Base-by-base conservation (phyloP, 176 grass and related monocot genomes). In the Oryza coarctata region DNA sequence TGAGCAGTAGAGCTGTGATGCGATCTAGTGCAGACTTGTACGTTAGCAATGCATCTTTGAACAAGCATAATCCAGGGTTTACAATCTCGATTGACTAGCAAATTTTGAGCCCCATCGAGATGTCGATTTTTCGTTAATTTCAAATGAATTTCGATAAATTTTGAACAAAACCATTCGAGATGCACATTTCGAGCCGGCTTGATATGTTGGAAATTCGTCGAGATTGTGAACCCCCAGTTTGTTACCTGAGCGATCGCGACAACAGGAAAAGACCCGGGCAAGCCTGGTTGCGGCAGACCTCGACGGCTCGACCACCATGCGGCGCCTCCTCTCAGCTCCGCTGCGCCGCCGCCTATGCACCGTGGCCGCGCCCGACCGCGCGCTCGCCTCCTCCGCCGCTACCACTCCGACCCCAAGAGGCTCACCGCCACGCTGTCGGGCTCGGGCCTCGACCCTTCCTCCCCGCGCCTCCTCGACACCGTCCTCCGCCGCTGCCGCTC, bases 401-500 rank as follows among this genome's bases (percentile, higher is more conserved):
- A 89, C 78, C 84, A 91, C 63, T 71, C 86, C 17, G 84, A 84
- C 25, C 87, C 87, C 2, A 84, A 83, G 34, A 89, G 63, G 68
- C 92, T 94, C 14, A 50, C 35, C 6, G 81, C 90, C 20, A 86
- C 89, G 28, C 86, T 94, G 17, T 83, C 80, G 30, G 82, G 76
- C 11, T 85, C 89, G 77, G 89, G 89, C 68, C 80, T 94, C 68
- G 78, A 78, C 75, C 36, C 80, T 64, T 64, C 86, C 78, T 89
- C 83, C 12, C 92, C 84, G 11, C 91, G 68, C 89, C 92, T 94
- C 68, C 61, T 92, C 80, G 86, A 89, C 61, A 80, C 89, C 45
- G 92, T 93, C 20, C 84, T 94, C 45, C 80, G 63, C 68, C 92
- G 92, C 75, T 94, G 82, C 82, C 92, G 36, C 87, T 91, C 61